A percentile compares a stretch with the other conserved stretches of the same genome.
Conservation (phyloP, 495 filamentous ascomycete species). For the Trichoderma virens region DNA sequence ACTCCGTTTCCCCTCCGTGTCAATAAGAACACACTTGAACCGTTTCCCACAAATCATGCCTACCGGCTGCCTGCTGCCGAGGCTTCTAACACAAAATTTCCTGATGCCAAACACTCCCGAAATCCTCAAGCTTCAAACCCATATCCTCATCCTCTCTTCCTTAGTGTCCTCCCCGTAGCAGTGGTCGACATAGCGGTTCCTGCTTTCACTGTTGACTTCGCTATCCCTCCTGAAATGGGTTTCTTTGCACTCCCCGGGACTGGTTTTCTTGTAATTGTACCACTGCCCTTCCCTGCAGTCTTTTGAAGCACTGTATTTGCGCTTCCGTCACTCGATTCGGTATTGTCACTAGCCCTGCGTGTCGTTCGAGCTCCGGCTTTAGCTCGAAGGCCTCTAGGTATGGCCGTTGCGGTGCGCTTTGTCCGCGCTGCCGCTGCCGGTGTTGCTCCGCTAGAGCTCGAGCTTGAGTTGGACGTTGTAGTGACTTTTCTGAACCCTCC, state of each 20-base stretch:
- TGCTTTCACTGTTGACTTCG: constrained; percentile 30
- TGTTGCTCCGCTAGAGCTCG: constrained; percentile 20
- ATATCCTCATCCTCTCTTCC: constrained; percentile 37
- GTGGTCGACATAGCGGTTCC: constrained; percentile 23
- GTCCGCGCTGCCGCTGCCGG: constrained; percentile 27
- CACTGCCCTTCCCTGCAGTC: constrained; percentile 22
- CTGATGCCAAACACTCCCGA: not conserved
- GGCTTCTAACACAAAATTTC: not conserved
- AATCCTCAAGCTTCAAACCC: not conserved
- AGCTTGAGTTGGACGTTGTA: constrained; percentile 31
- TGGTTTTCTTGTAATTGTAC: constrained; percentile 27
- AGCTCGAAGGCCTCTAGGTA: constrained; percentile 15
- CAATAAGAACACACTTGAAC: constrained; percentile 12
- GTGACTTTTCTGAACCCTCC: constrained; percentile 41
- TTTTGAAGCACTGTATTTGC: constrained; percentile 38
- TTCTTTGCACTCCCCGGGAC: constrained; percentile 39
- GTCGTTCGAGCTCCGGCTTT: constrained; percentile 32
- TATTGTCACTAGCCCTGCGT: constrained; percentile 38
- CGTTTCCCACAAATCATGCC: not conserved
- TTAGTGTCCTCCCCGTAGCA: constrained; percentile 36
- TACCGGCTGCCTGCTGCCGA: not conserved
- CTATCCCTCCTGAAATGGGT: constrained; percentile 26
- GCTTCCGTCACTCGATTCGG: constrained; percentile 43
- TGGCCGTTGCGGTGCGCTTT: constrained; percentile 25
- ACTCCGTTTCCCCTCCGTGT: not conserved